A percentile compares a stretch with the other conserved stretches of the same genome.
phyloP scores from a whole-genome alignment of 768 basidiomycete species.

The Lactarius vividus region DNA sequence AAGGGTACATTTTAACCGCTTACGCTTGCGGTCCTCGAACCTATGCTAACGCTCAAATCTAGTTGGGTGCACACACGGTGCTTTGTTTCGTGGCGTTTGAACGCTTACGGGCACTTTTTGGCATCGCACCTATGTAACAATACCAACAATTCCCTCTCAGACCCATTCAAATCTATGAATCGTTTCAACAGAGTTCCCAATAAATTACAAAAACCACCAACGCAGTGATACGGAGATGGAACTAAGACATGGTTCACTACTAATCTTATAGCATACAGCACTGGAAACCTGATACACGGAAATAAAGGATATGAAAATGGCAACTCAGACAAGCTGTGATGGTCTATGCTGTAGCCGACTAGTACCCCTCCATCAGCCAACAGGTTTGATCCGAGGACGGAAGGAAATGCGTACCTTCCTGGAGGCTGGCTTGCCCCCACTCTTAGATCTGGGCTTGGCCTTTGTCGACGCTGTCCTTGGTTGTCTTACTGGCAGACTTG shows the following conservation, averaged over 20 bases:
- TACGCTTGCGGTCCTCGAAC: neutral
- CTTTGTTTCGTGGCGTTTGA: conserved; percentile 38
- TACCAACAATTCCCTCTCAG: neutral
- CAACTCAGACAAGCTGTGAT: neutral
- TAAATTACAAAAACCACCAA: conserved; percentile 20
- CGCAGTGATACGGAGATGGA: neutral
- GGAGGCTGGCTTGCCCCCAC: conserved; percentile 16
- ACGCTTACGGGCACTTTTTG: conserved; percentile 34
- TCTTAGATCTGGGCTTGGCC: conserved; percentile 23
- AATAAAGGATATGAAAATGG: conserved; percentile 22
- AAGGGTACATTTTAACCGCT: conserved; percentile 30
- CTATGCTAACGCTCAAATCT: neutral
- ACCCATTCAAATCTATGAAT: neutral
- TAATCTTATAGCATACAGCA: conserved; percentile 30
- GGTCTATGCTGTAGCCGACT: conserved; percentile 19
- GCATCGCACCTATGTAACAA: conserved; percentile 36
- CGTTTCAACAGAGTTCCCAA: neutral
- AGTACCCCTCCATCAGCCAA: neutral
- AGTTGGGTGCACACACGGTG: conserved; percentile 40
- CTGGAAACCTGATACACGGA: conserved; percentile 22
- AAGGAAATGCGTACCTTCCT: conserved; percentile 8
- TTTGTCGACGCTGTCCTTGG: conserved; percentile 17
- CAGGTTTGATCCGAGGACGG: neutral
- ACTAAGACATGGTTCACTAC: conserved; percentile 14
- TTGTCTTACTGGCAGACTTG: conserved; percentile 17